phyloP scores from a whole-genome alignment of 495 filamentous ascomycete species.

The Xylaria curta region DNA sequence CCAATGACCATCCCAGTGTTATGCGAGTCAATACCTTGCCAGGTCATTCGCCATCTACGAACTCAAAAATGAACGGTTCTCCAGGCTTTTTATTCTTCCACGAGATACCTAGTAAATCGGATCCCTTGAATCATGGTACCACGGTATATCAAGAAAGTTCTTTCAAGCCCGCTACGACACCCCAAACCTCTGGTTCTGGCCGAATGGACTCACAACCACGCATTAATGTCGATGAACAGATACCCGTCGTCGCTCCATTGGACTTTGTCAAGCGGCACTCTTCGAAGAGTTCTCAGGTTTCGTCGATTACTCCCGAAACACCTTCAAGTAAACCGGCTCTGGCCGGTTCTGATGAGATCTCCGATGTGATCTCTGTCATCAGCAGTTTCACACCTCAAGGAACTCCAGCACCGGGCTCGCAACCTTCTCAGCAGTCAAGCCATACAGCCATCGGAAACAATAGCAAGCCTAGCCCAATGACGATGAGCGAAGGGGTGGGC shows the following conservation, averaged over 20 bases:
- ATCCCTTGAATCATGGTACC: background rate
- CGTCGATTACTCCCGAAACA: conserved; percentile 12
- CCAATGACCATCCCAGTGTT: conserved; percentile 22
- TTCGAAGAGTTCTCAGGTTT: background rate
- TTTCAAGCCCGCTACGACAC: background rate
- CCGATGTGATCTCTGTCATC: conserved; percentile 17
- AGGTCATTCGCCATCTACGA: background rate
- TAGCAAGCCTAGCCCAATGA: background rate
- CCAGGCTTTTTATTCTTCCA: conserved; percentile 20
- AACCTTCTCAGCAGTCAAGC: background rate
- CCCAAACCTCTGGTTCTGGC: background rate
- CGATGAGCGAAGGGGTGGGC: background rate
- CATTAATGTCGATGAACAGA: background rate
- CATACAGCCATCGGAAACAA: conserved; percentile 16
- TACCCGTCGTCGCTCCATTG: conserved; percentile 12
- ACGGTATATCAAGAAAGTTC: background rate
- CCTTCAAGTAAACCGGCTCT: background rate
- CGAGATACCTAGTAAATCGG: conserved; percentile 19
- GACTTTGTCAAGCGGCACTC: conserved; percentile 18
- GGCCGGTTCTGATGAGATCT: conserved; percentile 7
- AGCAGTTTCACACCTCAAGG: conserved; percentile 17
- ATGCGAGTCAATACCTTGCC: conserved; percentile 35
- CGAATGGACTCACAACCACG: background rate
- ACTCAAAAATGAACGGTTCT: conserved; percentile 7
- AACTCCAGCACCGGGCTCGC: background rate